Evolutionary conservation across 768 basidiomycete genomes (phyloP), one percentile per base, ranked within the genome.

Genomic region (Hysterangium stoloniferum): DNA sequence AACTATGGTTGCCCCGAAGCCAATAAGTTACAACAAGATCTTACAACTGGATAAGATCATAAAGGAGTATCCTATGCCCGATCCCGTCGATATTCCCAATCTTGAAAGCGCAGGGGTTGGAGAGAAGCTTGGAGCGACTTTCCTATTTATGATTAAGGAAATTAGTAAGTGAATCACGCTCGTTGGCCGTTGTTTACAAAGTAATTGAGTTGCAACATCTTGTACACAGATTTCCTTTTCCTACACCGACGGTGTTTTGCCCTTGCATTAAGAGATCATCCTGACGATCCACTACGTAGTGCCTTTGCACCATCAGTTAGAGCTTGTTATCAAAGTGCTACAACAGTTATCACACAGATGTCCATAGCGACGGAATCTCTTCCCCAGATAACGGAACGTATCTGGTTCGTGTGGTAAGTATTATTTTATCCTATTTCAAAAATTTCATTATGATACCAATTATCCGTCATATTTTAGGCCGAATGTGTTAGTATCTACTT

Each of bases 221-320:
- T 54, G 54, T 45, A 20, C 2, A 24, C 50, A 86, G 83, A 80
- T n/a, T 69, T 85, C 27, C 65, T 86, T 7, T 84, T 84, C 59
- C 75, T 85, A 44, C 83, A 86, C 59, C 81, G 84, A 13, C 79
- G 80, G 57, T 87, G 83, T 69, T 85, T 87, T 56, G 80, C 84
- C 3, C 80, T 84, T 59, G 84, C 84, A 3, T 72, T 87, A 31
- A 71, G 73, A 20, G 82, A 76, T 44, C 75, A 76, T 52, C 77
- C 85, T 4, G 64, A 65, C 4, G 78, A 87, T 62, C 86, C 85
- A 20, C 76, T 87, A 63, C 77, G 75, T 61, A 82, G 79, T 56
- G 77, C 70, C 50, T 84, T 79, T 56, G 80, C 79, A 5, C 76
- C 78, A 4, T 81, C 80, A 3, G 82, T 84, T 63, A 66, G 84